Evolutionary conservation across 805 yeast species (phyloP).

Genomic region (Candida arabinofermentans): DNA sequence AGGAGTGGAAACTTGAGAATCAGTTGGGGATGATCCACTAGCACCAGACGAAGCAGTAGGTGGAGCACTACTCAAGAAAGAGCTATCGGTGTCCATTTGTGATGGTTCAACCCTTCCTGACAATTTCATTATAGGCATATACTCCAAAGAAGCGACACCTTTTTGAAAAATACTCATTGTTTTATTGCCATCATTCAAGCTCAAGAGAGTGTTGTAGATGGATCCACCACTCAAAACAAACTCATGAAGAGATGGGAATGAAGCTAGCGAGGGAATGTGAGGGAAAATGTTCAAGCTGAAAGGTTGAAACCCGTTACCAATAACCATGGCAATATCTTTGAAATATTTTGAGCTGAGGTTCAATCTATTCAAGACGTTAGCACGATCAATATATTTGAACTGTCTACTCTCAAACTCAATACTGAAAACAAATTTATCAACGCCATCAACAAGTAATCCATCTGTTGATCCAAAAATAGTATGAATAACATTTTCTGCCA

Average conservation of each 20-base stretch:
- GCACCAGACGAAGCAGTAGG: conserved; percentile 5
- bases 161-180: conserved; percentile 52
- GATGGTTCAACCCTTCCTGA: conserved; percentile 68
- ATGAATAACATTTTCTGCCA: conserved; percentile 54
- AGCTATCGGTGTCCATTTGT: conserved; percentile 17
- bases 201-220: conserved; percentile 44
- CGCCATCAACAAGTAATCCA: conserved; percentile 49
- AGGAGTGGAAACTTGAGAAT: conserved; percentile 7
- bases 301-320: conserved; percentile 77
- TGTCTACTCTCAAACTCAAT: conserved; percentile 64
- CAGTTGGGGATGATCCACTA: conserved; percentile 10
- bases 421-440: conserved; percentile 69
- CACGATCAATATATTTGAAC: conserved; percentile 62
- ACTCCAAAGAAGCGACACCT: conserved; percentile 65
- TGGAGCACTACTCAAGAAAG: conserved; percentile 12
- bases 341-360: conserved; percentile 61
- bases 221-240: conserved; percentile 38
- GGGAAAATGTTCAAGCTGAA: conserved; percentile 52
- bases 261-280: conserved; percentile 26
- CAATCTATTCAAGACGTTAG: conserved; percentile 56
- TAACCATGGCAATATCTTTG: conserved; percentile 68
- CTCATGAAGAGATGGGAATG: conserved; percentile 29
- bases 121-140: conserved; percentile 66
- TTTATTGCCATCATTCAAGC: conserved; percentile 39
- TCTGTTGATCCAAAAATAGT: conserved; percentile 85